Base-by-base conservation (phyloP, 176 grass and related monocot genomes). In the Aegilops umbellulata region DNA sequence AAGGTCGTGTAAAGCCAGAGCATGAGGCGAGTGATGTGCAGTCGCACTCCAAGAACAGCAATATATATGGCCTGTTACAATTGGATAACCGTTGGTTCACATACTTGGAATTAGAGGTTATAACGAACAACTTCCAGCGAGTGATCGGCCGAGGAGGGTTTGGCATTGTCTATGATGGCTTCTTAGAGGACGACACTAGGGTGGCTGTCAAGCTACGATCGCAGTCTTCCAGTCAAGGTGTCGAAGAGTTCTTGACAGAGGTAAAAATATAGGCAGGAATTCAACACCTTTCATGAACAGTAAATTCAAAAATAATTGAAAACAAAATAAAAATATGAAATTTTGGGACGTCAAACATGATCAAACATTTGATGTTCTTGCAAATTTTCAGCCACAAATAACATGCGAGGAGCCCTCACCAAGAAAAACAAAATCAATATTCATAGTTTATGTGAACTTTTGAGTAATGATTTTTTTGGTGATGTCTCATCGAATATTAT, bases 121-220 rank as follows among this genome's bases (percentile, higher is more conserved):
- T 95, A 46, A 92, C 93, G 0, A 87, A 85, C 32, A 92, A 92
- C 29, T 95, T 95, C 80, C 67, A 81, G 65, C 47, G 32, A n/a
- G 86, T 86, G 8, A 71, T 95, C 1, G 90, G 93, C 6, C 85
- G 70, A 78, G 93, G 93, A 22, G 93, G 93, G 17, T 95, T 95
- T 65, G 93, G 93, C 9, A 35, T 41, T 12, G 93, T 95, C 29
- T 92, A 90, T 16, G 78, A 87, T 36, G 93, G 93, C 4, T 76
- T 80, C 79, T 80, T 92, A 65, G 63, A 87, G 11, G 85, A 95
- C 64, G 88, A 82, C 17, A 95, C 88, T 55, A 82, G 80, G 60
- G 90, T 95, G 35, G 93, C 93, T 12, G 90, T 92, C 44, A 46
- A 46, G 12, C 44, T 46, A 46, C 44, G 44, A 3, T 46, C 44